Evolutionary conservation across 108 stramenopile genomes (phyloP), one percentile per base, ranked within the genome.

Genomic region (Ochromonas danica): DNA sequence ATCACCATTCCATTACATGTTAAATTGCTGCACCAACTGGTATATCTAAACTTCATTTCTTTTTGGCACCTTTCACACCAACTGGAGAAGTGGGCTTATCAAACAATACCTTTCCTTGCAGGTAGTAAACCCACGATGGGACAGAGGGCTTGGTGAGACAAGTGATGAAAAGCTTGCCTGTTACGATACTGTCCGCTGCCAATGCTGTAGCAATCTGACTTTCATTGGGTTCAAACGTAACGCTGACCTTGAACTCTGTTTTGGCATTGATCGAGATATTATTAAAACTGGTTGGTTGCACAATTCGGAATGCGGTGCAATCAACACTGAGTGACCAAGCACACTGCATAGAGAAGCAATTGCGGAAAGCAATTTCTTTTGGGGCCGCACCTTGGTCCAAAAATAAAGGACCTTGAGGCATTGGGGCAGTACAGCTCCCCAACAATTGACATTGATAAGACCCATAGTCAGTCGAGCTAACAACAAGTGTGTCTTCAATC

Each of bases 401-500:
- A 1, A 31, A 35, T 75, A 84, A 88, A 35, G 89, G 89, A 0
- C 89, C 88, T 71, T 79, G 71, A 0, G 89, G 89, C 40, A 87
- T 39, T 0, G 87, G 85, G 27, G 87, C 85, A 30, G 45, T 61
- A 81, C 89, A 90, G 1, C 67, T 35, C 22, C 88, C 89, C 31
- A 43, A 70, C 28, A 90, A 70, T 22, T 61, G 40, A 80, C 87
- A 87, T 30, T 45, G 40, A 81, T 90, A 90, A 27, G 61, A 80
- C 33, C 88, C 89, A 51, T 42, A 43, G 0, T 78, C 60, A 38
- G 81, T 43, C 22, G 77, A 65, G 10, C 75, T 74, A 36, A 90
- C 71, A 38, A 43, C 28, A 0, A 90, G 70, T 25, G 81, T 79
- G 61, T 89, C 89, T 1, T 63, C 27, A 1, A 85, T 63, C 14